Percentiles rank a stretch among this genome's conserved stretches.
phyloP scores from a whole-genome alignment of 495 filamentous ascomycete genomes.

The Penicillium waksmanii region DNA sequence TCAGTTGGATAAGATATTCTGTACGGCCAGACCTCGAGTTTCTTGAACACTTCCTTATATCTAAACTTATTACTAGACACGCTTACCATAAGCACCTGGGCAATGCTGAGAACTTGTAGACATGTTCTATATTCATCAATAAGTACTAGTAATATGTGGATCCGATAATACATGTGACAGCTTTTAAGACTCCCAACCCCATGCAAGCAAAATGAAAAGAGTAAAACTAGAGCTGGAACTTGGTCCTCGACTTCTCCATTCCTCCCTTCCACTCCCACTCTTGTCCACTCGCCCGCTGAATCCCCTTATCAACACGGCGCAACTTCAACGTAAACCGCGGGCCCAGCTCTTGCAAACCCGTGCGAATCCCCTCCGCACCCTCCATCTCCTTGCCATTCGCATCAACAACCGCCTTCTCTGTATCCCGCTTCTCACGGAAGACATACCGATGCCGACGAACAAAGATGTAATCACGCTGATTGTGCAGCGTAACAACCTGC shows the following conservation, averaged over 20 bases:
- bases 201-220: constrained; percentile 30
- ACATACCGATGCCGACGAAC: constrained; percentile 87
- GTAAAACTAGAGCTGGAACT: constrained; percentile 77
- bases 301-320: constrained; percentile 86
- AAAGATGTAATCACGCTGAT: constrained; percentile 97
- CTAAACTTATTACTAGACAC: too few species aligned
- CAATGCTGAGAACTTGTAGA: too few species aligned
- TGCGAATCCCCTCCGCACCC: constrained; percentile 78
- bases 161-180: constrained; percentile 15
- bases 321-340: constrained; percentile 87
- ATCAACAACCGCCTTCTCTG: constrained; percentile 84
- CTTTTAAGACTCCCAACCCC: constrained; percentile 37
- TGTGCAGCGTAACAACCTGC: constrained; percentile 90
- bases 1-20: too few species aligned
- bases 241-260: constrained; percentile 92
- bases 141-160: constrained; percentile 13
- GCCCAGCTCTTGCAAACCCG: constrained; percentile 84
- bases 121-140: constrained; percentile 18
- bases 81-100: too few species aligned
- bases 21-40: too few species aligned
- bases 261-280: constrained; percentile 94
- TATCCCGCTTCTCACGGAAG: constrained; percentile 81
- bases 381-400: constrained; percentile 85
- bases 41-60: too few species aligned
- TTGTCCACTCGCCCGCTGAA: constrained; percentile 78